These are phyloP conservation scores for Mucor saturninus DNA, from an alignment of 371 early-diverging fungal genomes.

Conservation along the genomic window DNA sequence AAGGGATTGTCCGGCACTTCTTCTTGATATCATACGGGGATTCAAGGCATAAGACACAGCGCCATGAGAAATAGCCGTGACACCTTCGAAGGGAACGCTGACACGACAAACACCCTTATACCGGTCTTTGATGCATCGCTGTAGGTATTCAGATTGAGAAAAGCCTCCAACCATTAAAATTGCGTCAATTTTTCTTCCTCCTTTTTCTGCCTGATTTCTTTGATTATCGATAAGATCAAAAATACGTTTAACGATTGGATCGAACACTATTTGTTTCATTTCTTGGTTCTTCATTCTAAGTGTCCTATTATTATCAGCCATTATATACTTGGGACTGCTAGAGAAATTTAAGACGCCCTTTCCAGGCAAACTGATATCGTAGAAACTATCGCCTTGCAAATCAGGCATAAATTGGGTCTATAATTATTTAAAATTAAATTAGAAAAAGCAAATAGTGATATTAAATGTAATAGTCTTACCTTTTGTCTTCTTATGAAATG, in stretches of 20 bases:
- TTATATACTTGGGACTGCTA: no score
- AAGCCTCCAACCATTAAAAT: constrained; percentile 2
- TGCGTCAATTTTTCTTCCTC: not conserved
- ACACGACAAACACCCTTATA: constrained; percentile 18
- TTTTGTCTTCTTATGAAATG: no score
- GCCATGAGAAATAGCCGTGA: constrained; percentile 33
- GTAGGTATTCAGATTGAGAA: constrained; percentile 9
- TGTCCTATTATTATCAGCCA: not conserved
- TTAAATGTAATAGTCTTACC: no score
- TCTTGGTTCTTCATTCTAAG: not conserved
- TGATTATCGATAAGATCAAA: constrained; percentile 14
- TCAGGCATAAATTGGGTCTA: no score
- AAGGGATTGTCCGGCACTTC: constrained; percentile 29
- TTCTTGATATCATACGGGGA: constrained; percentile 20
- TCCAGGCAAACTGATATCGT: no score
- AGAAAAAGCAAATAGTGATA: no score
- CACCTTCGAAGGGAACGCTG: constrained; percentile 30
- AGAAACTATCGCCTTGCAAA: no score
- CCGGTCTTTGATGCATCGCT: constrained; percentile 4
- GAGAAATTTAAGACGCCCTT: no score
- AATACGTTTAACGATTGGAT: not conserved
- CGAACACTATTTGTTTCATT: not conserved
- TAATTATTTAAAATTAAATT: no score
- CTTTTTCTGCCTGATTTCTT: constrained; percentile 15
- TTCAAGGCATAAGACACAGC: constrained; percentile 44